Base-by-base conservation (phyloP, 345 rosid genomes). In the Eucalyptus pumila region DNA sequence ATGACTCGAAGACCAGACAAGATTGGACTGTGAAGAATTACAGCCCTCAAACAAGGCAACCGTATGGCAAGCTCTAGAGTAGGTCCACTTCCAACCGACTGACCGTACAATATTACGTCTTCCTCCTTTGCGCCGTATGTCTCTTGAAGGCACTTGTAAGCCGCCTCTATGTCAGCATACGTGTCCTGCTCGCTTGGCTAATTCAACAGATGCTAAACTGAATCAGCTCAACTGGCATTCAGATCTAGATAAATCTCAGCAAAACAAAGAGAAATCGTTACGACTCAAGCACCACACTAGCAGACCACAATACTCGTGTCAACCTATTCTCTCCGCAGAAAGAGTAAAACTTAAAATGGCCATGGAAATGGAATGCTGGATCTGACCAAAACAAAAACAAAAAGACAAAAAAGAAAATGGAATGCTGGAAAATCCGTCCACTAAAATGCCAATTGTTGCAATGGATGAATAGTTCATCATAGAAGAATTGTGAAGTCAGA, bases 71-170 rank as follows among this genome's bases (percentile, higher is more conserved):
- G 87, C 86, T 97, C 99, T 40, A 97, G 94, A 86, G 98, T 69
- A 86, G 99, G 99, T 90, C 99, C 98, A 91, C 99, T 96, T 65
- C 99, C 99, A 7, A 97, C 95, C 7, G 97, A 97, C 87, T 97
- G 99, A 12, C 99, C 99, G 49, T 96, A 96, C 91, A 97, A 56
- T 85, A 97, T 92, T n/a, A 90, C 92, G 90, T 96, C 96, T 92
- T 96, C 96, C 91, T 96, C 96, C 90, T 94, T 94, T 37, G 91
- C 91, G 26, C 95, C 96, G 88, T 93, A 93, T 2, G 88, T 94
- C 58, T 97, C 96, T 91, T 91, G 91, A 65, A 97, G 93, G 91
- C 99, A 96, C 87, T 91, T 93, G 88, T 92, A 94, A 30, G 93
- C 97, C 47, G 98, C 99, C 62, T 95, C 97, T 90, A 97, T 95